Percentiles rank a stretch among this genome's conserved stretches.
These are phyloP conservation scores for Oryza brachyantha DNA, from an alignment of 176 grass and related monocot species.

Conservation along the genomic window DNA sequence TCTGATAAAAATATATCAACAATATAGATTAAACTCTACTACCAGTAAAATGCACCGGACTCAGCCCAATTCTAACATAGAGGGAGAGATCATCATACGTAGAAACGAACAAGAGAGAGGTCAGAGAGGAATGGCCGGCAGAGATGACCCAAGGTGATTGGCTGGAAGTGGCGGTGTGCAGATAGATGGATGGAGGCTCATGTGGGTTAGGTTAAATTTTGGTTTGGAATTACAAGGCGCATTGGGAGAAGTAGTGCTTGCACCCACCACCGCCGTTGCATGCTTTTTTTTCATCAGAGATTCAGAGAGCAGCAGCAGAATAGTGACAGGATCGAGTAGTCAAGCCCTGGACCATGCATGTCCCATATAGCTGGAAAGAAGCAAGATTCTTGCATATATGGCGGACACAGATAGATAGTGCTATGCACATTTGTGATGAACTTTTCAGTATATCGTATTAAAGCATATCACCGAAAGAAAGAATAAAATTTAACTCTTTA, in stretches of 20 bases:
- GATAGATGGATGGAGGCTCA: too few relatives aligned
- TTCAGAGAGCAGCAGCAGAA: conserved; percentile 9
- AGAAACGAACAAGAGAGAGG: neutral
- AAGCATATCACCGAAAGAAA: too few relatives aligned
- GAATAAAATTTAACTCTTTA: too few relatives aligned
- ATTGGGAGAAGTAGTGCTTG: conserved; percentile 46
- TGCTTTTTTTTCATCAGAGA: conserved; percentile 30
- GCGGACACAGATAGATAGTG: conserved; percentile 9
- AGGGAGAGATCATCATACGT: too few relatives aligned
- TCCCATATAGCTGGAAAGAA: conserved; percentile 22
- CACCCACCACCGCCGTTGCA: neutral
- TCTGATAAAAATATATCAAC: too few relatives aligned
- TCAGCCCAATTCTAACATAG: too few relatives aligned
- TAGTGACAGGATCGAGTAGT: neutral
- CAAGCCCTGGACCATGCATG: neutral
- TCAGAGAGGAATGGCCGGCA: conserved; percentile 13
- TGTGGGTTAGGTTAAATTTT: conserved; percentile 29
- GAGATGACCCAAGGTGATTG: conserved; percentile 43
- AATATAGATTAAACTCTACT: too few relatives aligned
- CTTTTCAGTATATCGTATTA: conserved; percentile 1
- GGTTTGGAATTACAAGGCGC: conserved; percentile 56
- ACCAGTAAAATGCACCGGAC: too few relatives aligned
- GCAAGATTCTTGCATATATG: conserved; percentile 7
- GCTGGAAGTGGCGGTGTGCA: conserved; percentile 47
- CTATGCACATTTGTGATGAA: neutral